These are phyloP conservation scores for Pelargonium australe DNA, from an alignment of 441 rosid species.

Conservation along the genomic window DNA sequence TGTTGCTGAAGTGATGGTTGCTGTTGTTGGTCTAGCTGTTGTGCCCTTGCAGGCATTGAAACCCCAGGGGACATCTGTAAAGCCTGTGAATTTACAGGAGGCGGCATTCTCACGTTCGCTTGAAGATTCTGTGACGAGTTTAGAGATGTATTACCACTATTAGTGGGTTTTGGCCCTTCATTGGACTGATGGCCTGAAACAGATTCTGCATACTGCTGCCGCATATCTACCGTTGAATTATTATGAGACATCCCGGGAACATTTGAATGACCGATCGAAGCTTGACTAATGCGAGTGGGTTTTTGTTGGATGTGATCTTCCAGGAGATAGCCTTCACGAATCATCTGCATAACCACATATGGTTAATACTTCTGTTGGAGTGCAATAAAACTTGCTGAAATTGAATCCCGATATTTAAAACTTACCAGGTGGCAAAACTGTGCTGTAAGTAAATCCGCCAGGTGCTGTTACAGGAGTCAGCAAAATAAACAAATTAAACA, in stretches of 20 bases:
- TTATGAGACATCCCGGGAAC: conserved; percentile 40
- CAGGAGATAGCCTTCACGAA: conserved; percentile 48
- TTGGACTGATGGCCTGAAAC: conserved; percentile 44
- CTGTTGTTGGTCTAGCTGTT: conserved; percentile 40
- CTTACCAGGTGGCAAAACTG: conserved; percentile 74
- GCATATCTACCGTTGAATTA: conserved; percentile 49
- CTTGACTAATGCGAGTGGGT: conserved; percentile 42
- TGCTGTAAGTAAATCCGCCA: conserved; percentile 80
- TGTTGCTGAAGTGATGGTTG: conserved; percentile 36
- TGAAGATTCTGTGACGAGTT: conserved; percentile 45
- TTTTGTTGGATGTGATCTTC: conserved; percentile 55
- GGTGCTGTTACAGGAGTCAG: conserved; percentile 47
- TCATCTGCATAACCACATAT: conserved; percentile 55
- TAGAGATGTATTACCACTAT: conserved; percentile 41
- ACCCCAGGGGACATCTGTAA: conserved; percentile 76
- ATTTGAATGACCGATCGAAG: conserved; percentile 47
- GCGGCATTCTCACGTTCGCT: conserved; percentile 60
- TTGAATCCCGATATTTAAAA: conserved; percentile 16
- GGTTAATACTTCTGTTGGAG: conserved; percentile 20
- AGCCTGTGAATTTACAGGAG: conserved; percentile 67
- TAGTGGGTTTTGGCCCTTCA: conserved; percentile 53
- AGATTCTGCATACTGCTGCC: conserved; percentile 62
- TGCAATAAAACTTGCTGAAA: conserved; percentile 14
- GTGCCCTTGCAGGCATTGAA: conserved; percentile 61
- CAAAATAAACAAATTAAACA: conserved; percentile 30